Percentiles rank a stretch among this genome's conserved stretches.
Conservation (phyloP, 768 basidiomycete species). For the Tricholoma sp. region DNA sequence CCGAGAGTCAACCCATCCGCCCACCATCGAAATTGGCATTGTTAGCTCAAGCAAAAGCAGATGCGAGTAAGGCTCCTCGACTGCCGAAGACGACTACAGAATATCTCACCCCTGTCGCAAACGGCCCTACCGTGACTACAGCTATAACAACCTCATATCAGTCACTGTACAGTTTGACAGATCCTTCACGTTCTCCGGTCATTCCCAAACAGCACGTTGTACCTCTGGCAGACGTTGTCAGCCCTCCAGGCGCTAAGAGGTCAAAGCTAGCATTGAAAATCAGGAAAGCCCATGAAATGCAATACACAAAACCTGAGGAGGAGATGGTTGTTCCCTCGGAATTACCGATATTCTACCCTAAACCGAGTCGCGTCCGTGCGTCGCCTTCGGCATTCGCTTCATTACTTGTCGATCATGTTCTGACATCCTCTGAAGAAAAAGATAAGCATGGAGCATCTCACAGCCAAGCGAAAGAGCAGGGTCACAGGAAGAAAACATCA, state of each 20-base stretch:
- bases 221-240: conserved; percentile 27
- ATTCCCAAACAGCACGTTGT: conserved; percentile 40
- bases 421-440: conserved; percentile 32
- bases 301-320: conserved; percentile 31
- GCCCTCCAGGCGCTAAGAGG: conserved; percentile 35
- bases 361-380: conserved; percentile 56
- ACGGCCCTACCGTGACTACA: conserved; percentile 76
- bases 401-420: conserved; percentile 55
- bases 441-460: conserved; percentile 19
- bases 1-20: conserved; percentile 27
- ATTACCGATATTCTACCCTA: conserved; percentile 56
- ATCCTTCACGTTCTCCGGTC: conserved; percentile 37
- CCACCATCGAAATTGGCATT: conserved; percentile 70
- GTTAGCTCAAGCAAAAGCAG: conserved; percentile 59
- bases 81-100: conserved; percentile 51
- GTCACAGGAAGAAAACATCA: conserved; percentile 3
- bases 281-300: conserved; percentile 50
- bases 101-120: conserved; percentile 75
- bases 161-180: conserved; percentile 58
- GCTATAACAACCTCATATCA: conserved; percentile 83
- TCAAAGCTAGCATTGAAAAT: conserved; percentile 79
- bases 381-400: conserved; percentile 76
- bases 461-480: conserved; percentile 27
- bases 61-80: conserved; percentile 40
- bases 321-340: conserved; percentile 29